Base-by-base conservation (phyloP, 2,329 filamentous ascomycete genomes). In the Fusarium sp. region DNA sequence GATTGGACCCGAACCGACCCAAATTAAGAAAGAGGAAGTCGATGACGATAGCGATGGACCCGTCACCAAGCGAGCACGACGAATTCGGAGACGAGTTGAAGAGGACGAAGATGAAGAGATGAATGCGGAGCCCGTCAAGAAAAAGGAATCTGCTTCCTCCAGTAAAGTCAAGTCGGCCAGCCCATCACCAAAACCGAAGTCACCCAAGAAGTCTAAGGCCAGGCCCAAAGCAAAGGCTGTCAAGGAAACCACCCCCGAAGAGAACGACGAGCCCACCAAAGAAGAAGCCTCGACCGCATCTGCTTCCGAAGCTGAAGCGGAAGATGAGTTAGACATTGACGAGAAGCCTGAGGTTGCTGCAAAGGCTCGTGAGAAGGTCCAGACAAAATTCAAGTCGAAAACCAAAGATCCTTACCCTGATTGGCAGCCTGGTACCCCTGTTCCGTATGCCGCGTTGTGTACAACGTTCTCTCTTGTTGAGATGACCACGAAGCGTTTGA, bases 381-480 rank as follows among this genome's bases (percentile, higher is more conserved):
- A 97, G 78, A 89, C 89, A 11, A 92, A 90, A 49, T 82, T 97
- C 62, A 90, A 90, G 76, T 83, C 87, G 19, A 88, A 86, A 53
- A 84, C 81, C 41, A 91, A 93, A 70, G 92, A 97, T 75, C 90
- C 92, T n/a, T 98, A 95, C 79, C 94, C 94, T 1, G 95, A 99
- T 80, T 99, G 96, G 96, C 92, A 93, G 78, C 83, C 91, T 48
- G 94, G 94, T 48, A 88, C 92, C 49, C 93, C 95, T 13, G 94
- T 98, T 3, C 96, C 96, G 1, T 99, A 98, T 75, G 95, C 94
- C 26, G 96, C 96, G 14, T 86, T 99, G 10, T 98, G 96, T 80
- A 93, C 90, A 13, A 98, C 96, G 0, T 98, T 98, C 75, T 98
- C 94, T 3, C 88, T 97, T 34, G 90, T 98, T 55, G 96, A 99